Base-by-base conservation (phyloP, 495 filamentous ascomycete species). In the Cercophora sp. region DNA sequence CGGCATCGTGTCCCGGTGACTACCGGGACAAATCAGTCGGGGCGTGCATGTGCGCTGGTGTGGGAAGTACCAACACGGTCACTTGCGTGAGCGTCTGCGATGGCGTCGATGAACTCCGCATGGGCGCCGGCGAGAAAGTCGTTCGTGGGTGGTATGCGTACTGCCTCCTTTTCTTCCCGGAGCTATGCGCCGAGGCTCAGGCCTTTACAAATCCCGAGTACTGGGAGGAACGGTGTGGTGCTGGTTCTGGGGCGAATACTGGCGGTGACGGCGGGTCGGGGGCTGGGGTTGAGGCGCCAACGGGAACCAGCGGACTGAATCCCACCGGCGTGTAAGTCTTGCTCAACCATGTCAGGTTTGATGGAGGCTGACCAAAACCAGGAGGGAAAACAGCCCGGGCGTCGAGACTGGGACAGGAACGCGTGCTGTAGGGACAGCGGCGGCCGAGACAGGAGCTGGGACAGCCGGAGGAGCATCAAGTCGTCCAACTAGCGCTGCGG, bases 1-100 rank as follows among this genome's bases (percentile, higher is more conserved):
- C 20, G 15, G 25, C 35, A 16, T 48, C 46, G 9, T 48, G 46
- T 23, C 46, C 46, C 8, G 46, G 46, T 22, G 29, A 48, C 46
- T 48, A 48, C 46, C 18, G 5, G 11, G 18, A 13, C 16, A 4
- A 4, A 2, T 5, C 46, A 10, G 35, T 35, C 46, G 46, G 29
- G 18, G 20, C 18, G 11, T 48, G 46, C 29, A 34, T 48, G 5
- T 48, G 46, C 29, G 27, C 46, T 4, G 46, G 46, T 2, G 31
- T 1, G 3, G 46, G 46, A 3, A 6, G 18, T 20, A 13, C 27
- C 18, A 10, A 8, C 25, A 24, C 35, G 4, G 20, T 8, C 27
- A 20, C 2, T 18, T 48, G 45, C 27, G 9, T 36, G 0, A 10
- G 15, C 5, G 24, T 22, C 1, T 35, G 45, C 45, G 18, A 48